A percentile compares a stretch with the other conserved stretches of the same genome.
Evolutionary conservation across 352 stramenopile genomes (phyloP).

Genomic region (Pythium aristosporum): DNA sequence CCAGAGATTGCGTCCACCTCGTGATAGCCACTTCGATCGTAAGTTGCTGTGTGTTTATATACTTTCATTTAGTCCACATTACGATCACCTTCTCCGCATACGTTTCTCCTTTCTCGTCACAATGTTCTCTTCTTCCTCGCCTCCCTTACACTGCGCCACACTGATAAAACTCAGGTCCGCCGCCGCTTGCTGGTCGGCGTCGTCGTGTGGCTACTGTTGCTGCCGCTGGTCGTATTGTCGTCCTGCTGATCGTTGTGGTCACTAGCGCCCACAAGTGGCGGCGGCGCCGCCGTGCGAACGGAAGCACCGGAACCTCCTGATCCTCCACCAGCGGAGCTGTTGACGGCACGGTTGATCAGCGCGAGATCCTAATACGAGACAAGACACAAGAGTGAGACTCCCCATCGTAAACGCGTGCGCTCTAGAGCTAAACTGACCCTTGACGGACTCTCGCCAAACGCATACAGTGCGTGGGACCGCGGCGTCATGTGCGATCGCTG

Average conservation of each 20-base stretch:
- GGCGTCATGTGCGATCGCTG: constrained; percentile 71
- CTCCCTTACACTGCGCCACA: too few relatives aligned
- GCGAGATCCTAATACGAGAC: constrained; percentile 23
- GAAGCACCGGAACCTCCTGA: background rate
- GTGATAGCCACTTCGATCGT: too few relatives aligned
- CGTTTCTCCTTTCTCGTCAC: too few relatives aligned
- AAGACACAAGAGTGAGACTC: background rate
- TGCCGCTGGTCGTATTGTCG: constrained; percentile 18
- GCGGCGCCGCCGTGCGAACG: constrained; percentile 17
- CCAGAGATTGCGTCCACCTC: too few relatives aligned
- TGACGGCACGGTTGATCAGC: constrained; percentile 34
- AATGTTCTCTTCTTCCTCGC: background rate
- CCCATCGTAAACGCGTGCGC: background rate
- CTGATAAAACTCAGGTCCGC: constrained; percentile 12
- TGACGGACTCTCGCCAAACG: constrained; percentile 83
- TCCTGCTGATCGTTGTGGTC: constrained; percentile 15
- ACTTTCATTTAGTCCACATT: too few relatives aligned
- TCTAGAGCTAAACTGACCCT: constrained; percentile 39
- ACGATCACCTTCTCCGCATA: too few relatives aligned
- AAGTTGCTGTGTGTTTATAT: too few relatives aligned
- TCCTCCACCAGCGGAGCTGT: constrained; percentile 4
- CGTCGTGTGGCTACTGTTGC: constrained; percentile 24
- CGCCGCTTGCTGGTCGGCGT: constrained; percentile 29
- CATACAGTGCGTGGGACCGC: constrained; percentile 80
- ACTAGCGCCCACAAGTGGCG: background rate